These are phyloP conservation scores for Aspergillus vadensis DNA, from an alignment of 2,329 filamentous ascomycete genomes.

Conservation along the genomic window DNA sequence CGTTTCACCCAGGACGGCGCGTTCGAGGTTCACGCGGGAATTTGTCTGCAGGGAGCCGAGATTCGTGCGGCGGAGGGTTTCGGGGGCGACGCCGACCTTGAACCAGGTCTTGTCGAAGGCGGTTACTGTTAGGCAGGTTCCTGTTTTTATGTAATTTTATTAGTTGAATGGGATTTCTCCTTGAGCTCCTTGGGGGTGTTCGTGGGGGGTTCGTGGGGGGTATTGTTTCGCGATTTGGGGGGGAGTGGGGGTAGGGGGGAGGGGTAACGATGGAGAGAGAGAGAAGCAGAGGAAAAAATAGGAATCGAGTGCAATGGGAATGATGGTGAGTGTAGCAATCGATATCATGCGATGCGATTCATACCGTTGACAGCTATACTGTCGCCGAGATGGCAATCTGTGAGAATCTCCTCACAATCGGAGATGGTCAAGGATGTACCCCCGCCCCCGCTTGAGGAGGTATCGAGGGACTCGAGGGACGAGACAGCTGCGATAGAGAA, in stretches of 20 bases:
- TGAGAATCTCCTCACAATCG: conserved; percentile 73
- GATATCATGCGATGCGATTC: neutral
- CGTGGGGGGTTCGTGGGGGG: neutral
- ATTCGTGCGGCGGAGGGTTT: conserved; percentile 94
- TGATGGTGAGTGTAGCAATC: too few species aligned
- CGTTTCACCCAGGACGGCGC: conserved; percentile 84
- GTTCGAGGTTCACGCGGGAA: conserved; percentile 85
- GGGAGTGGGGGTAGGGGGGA: neutral
- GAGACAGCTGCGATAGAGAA: conserved; percentile 66
- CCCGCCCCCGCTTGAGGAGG: conserved; percentile 67
- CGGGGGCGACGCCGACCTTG: conserved; percentile 90
- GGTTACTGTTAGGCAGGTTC: conserved; percentile 91
- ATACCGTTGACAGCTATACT: conserved; percentile 89
- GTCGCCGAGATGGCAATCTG: conserved; percentile 83
- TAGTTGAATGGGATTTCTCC: neutral
- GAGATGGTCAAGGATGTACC: conserved; percentile 89
- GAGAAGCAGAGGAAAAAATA: neutral
- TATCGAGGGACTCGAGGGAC: conserved; percentile 76
- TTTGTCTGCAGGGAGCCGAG: conserved; percentile 70
- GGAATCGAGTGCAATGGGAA: too few species aligned
- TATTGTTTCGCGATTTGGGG: neutral
- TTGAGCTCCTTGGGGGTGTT: too few species aligned
- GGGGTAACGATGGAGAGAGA: neutral
- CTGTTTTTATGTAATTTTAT: conserved; percentile 31
- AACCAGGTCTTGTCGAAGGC: conserved; percentile 66